These are phyloP conservation scores for Clavariopsis aquatica DNA, from an alignment of 495 filamentous ascomycete genomes.

Conservation along the genomic window DNA sequence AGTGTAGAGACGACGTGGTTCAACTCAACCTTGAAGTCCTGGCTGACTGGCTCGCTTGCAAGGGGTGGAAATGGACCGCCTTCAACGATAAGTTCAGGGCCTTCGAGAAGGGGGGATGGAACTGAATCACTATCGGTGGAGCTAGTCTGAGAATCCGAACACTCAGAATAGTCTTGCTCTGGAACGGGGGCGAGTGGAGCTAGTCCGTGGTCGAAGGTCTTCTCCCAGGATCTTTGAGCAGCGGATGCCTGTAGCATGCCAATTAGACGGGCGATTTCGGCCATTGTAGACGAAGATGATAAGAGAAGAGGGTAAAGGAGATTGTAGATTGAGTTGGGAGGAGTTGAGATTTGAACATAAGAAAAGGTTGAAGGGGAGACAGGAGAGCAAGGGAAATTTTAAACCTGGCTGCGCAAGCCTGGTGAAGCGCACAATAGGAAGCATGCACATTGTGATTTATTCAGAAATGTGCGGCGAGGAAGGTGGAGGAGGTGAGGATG, in stretches of 20 bases:
- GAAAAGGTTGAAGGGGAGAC: background rate
- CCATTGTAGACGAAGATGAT: conserved; percentile 8
- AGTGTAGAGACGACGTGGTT: too few relatives aligned
- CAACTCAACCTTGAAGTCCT: too few relatives aligned
- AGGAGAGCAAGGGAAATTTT: background rate
- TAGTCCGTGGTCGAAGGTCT: background rate
- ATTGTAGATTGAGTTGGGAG: background rate
- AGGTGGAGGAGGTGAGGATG: background rate
- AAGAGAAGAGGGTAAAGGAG: background rate
- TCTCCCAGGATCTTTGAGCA: background rate
- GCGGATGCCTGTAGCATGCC: conserved; percentile 10
- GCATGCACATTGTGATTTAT: conserved; percentile 16
- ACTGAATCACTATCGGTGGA: background rate
- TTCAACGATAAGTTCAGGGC: too few relatives aligned
- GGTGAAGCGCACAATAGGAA: conserved; percentile 19
- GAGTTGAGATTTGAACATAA: background rate
- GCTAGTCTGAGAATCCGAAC: background rate
- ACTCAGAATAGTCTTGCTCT: background rate
- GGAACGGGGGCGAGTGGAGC: conserved; percentile 3
- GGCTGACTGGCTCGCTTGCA: too few relatives aligned
- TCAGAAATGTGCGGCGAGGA: background rate
- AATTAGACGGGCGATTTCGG: conserved; percentile 17
- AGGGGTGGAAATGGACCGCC: too few relatives aligned
- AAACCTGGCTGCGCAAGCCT: background rate
- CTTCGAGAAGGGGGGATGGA: background rate